Evolutionary conservation across 2,329 filamentous ascomycete genomes (phyloP), one percentile per base, ranked within the genome.

Genomic region (Claviceps purpurea): DNA sequence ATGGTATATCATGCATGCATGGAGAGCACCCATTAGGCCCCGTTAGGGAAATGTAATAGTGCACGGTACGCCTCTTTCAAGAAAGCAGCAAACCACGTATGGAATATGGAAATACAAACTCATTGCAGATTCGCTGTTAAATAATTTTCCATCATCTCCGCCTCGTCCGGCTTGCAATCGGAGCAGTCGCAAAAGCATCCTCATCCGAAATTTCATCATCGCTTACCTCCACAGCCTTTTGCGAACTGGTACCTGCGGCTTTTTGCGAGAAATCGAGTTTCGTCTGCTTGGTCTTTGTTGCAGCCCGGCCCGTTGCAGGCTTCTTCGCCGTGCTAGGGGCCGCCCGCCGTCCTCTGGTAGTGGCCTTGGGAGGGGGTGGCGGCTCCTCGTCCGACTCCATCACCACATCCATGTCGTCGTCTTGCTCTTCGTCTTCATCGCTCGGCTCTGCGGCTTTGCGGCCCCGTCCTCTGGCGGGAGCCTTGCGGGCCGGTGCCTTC

Each of bases 171-270:
- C 59, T 63, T 18, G 66, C 56, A 13, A 61, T 57, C 0, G 73
- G 73, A 49, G 73, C 70, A 5, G 76, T 70, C 63, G 82, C 78
- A 62, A 84, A 84, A 0, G 73, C 67, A 63, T 81, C 77, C 44
- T 81, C 78, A 52, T 81, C 78, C 0, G 75, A 79, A 45, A 84
- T 81, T 63, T 82, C 80, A 60, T 84, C 81, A 54, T 82, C 79
- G 55, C 80, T 84, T 51, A 83, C 76, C 60, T 82, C 78, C 16
- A 78, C 60, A n/a, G 72, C 70, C 40, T 73, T 69, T 14, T 76
- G 72, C 34, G 71, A 68, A 11, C 66, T 63, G 10, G 66, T 63
- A 7, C 66, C 63, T 3, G 68, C 64, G 55, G 65, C 62, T 57
- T 75, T 60, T 50, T 68, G 68, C 14, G 70, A 64, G 44, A 69